These are phyloP conservation scores for Colletotrichum acutatum DNA, from an alignment of 2,329 filamentous ascomycete species.

Conservation along the genomic window DNA sequence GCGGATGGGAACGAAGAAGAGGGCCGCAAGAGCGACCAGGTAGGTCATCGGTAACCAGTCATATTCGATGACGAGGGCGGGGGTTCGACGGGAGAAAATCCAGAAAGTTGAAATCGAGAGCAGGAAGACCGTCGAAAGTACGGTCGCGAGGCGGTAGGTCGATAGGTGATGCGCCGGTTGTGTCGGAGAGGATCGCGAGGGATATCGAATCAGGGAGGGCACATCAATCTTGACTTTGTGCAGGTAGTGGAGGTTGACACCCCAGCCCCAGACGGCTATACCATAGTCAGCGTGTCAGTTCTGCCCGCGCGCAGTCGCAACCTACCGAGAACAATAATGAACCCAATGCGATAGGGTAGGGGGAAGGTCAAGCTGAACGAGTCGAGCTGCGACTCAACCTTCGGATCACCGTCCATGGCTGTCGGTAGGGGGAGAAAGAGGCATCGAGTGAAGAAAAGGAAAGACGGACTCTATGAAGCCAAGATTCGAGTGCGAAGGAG, in stretches of 20 bases:
- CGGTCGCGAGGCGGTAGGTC: conserved; percentile 84
- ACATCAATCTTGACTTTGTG: conserved; percentile 85
- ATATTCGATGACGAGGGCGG: conserved; percentile 77
- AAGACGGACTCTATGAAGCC: conserved; percentile 23
- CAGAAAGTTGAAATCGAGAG: conserved; percentile 86
- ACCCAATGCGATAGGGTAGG: conserved; percentile 87
- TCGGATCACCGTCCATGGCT: conserved; percentile 78
- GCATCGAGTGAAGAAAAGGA: conserved; percentile 28
- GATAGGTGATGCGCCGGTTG: conserved; percentile 82
- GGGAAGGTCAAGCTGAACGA: conserved; percentile 88
- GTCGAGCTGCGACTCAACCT: conserved; percentile 79
- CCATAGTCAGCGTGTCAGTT: conserved; percentile 16
- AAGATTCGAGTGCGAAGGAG: conserved; percentile 14
- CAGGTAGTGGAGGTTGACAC: conserved; percentile 89
- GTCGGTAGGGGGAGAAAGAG: conserved; percentile 36
- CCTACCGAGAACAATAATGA: conserved; percentile 86
- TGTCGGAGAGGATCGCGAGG: conserved; percentile 74
- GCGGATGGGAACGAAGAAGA: conserved; percentile 80
- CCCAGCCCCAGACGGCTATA: conserved; percentile 94
- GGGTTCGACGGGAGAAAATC: conserved; percentile 78
- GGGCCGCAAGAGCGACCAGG: conserved; percentile 75
- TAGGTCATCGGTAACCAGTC: conserved; percentile 90
- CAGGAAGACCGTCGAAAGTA: conserved; percentile 77
- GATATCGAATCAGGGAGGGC: conserved; percentile 87
- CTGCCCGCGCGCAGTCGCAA: background rate